A percentile compares a stretch with the other conserved stretches of the same genome.
Evolutionary conservation across 2,329 filamentous ascomycete species (phyloP).

Genomic region (Aspergillus sp.): DNA sequence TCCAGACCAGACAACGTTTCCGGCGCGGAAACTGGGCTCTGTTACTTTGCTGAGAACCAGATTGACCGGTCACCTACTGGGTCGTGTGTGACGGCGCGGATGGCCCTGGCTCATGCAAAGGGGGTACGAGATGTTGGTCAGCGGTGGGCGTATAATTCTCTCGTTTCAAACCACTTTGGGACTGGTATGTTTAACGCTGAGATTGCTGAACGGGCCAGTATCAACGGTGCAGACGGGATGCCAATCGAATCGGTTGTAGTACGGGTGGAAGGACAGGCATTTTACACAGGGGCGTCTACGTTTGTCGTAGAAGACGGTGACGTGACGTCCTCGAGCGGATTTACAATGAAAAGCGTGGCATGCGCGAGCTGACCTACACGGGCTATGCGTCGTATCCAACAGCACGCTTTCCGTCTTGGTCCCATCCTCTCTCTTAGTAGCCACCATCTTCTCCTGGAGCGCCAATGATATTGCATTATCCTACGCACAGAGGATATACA

Average conservation of each 20-base stretch:
- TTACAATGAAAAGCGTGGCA: constrained; percentile 10
- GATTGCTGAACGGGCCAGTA: constrained; percentile 11
- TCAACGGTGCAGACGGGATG: constrained; percentile 1
- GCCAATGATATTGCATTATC: background rate
- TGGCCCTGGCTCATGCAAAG: constrained; percentile 29
- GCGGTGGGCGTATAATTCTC: constrained; percentile 29
- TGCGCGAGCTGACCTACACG: background rate
- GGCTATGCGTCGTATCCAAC: background rate
- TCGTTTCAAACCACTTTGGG: constrained; percentile 25
- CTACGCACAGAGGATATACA: background rate
- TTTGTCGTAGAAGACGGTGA: constrained; percentile 26
- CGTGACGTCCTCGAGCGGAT: constrained; percentile 12
- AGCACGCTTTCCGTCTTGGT: background rate
- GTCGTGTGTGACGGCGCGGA: constrained; percentile 30
- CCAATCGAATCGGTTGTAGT: constrained; percentile 14
- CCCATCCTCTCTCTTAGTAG: background rate
- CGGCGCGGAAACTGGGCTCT: constrained; percentile 36
- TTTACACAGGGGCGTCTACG: constrained; percentile 22
- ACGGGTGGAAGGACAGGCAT: constrained; percentile 25
- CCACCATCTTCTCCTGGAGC: background rate
- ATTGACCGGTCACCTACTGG: constrained; percentile 40
- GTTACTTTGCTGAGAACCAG: constrained; percentile 40
- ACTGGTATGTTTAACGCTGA: constrained; percentile 18
- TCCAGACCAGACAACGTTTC: constrained; percentile 6
- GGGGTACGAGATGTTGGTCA: constrained; percentile 13